phyloP scores from a whole-genome alignment of 1,284 basidiomycete genomes.

The Sanghuangporus baumii region DNA sequence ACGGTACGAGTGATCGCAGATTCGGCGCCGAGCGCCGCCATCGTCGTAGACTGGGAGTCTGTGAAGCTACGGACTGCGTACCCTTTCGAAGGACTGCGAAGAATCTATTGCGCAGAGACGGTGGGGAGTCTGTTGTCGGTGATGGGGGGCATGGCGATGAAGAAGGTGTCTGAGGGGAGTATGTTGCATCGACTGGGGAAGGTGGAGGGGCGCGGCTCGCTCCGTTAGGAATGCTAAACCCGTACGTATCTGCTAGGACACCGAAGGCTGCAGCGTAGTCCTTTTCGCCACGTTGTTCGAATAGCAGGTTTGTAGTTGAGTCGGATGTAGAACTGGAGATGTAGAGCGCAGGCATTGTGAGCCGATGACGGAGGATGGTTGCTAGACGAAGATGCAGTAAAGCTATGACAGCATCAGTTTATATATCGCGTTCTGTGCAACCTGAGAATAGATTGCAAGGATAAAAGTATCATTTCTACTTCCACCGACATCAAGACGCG shows the following conservation, averaged over 20 bases:
- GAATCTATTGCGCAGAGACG: background rate
- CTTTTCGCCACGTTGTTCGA: background rate
- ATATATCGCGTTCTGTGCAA: too few relatives aligned
- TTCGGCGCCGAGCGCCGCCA: background rate
- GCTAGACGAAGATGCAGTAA: background rate
- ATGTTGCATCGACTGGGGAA: background rate
- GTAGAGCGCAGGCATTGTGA: background rate
- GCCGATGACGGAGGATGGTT: background rate
- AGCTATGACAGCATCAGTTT: background rate
- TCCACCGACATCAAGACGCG: too few relatives aligned
- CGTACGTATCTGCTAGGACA: constrained; percentile 1
- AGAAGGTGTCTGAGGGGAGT: background rate
- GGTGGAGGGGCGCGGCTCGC: background rate
- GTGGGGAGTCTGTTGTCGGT: background rate
- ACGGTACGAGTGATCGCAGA: background rate
- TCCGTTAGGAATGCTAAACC: background rate
- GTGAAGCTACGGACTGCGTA: background rate
- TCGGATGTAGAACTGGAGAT: background rate
- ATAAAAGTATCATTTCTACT: too few relatives aligned
- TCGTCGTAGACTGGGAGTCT: background rate
- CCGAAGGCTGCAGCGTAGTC: constrained; percentile 6
- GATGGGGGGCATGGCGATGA: background rate
- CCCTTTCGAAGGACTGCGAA: background rate
- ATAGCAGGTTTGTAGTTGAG: background rate
- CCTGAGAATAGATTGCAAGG: too few relatives aligned